Percentiles rank a stretch among this genome's conserved stretches.
Conservation (phyloP, 345 rosid species). For the Durio zibethinus region DNA sequence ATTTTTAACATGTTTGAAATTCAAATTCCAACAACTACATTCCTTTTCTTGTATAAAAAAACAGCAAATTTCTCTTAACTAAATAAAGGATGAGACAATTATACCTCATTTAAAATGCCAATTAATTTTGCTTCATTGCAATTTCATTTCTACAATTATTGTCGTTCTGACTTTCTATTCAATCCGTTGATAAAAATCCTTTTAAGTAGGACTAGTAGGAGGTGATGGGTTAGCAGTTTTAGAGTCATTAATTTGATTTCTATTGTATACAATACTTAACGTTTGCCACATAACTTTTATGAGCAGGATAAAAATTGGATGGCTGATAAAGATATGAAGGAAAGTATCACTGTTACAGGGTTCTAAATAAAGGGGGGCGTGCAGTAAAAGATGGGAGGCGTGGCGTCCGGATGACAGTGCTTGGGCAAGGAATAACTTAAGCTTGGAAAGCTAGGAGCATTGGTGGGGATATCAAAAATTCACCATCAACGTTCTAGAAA, state of each 20-base stretch:
- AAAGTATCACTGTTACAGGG: neutral
- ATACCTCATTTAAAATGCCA: neutral
- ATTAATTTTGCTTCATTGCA: neutral
- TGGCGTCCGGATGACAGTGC: conserved; percentile 37
- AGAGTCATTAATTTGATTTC: neutral
- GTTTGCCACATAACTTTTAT: neutral
- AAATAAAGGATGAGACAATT: neutral
- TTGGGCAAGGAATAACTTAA: conserved; percentile 43
- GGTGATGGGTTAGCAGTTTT: too few species aligned
- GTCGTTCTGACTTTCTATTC: neutral
- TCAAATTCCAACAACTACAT: too few species aligned
- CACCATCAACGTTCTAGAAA: conserved; percentile 24
- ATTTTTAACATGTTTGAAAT: too few species aligned
- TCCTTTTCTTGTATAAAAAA: too few species aligned
- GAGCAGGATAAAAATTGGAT: neutral
- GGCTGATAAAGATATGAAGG: neutral
- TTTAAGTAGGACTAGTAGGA: neutral
- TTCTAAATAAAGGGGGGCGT: conserved; percentile 3
- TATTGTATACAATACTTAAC: neutral
- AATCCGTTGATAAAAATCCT: neutral
- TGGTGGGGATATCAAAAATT: conserved; percentile 41
- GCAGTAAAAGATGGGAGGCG: conserved; percentile 20
- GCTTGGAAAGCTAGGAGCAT: conserved; percentile 28
- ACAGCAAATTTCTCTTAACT: neutral
- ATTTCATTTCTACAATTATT: too few species aligned